Evolutionary conservation across 2,329 filamentous ascomycete species (phyloP), one percentile per base, ranked within the genome.

Genomic region (Claviceps africana): DNA sequence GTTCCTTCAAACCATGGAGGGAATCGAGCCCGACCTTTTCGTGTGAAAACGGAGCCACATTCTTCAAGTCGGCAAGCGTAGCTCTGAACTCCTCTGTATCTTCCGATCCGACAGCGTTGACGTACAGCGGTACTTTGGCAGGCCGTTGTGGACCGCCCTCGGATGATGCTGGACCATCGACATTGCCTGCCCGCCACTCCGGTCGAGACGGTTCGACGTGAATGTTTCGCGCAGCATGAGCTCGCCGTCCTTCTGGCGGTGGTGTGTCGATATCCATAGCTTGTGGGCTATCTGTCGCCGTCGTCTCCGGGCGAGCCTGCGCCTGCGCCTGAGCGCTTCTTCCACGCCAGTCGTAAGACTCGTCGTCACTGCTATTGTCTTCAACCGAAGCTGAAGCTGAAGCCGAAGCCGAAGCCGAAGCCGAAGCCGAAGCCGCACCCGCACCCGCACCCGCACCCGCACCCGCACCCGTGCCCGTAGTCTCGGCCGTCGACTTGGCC

Each of bases 231-330:
- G 71, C 71, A 35, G 50, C 55, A 25, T 56, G 39, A 47, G 56
- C 55, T 15, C 54, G 55, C 10, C 42, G 60, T 51, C 56, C 67
- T 60, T 43, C 48, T 4, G 54, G 57, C 37, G 60, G 65, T 49
- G 78, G 77, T 4, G 76, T 72, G 58, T 84, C 81, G 49, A 84
- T 82, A 56, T 84, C 81, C 81, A 84, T 84, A 15, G 79, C 78
- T 53, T 75, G 77, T 2, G 78, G 76, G 56, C 75, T 79, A 37
- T 70, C 70, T 11, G 64, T 62, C 21, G 57, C 56, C 5, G 63
- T 62, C 22, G 57, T 56, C 6, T 56, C 52, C 1, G 51, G 19
- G 3, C 37, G 45, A 3, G 63, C 59, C 28, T 62, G 61, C 13
- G 59, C 53, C 37, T 65, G 62, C n/a, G n/a, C n/a, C n/a, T n/a